These are phyloP conservation scores for Entoloma clypeatum DNA, from an alignment of 1,284 basidiomycete species.

Conservation along the genomic window DNA sequence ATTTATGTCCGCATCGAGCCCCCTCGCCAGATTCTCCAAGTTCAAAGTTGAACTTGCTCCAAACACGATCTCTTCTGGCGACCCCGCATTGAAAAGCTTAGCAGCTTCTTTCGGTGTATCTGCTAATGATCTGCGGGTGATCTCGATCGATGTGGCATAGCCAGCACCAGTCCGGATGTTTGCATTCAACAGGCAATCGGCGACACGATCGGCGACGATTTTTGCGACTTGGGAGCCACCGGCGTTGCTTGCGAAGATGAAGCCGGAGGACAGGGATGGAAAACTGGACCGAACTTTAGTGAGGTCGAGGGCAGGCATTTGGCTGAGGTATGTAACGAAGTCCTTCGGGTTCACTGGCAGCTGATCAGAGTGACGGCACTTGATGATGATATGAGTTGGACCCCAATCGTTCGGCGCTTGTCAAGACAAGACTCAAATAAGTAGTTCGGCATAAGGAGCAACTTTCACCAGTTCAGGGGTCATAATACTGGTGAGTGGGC, in stretches of 20 bases:
- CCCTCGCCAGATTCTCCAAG: conserved; percentile 60
- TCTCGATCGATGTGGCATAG: conserved; percentile 54
- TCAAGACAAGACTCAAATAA: too few species aligned
- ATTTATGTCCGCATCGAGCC: conserved; percentile 49
- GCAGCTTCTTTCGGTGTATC: conserved; percentile 51
- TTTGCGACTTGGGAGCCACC: conserved; percentile 68
- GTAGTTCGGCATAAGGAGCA: too few species aligned
- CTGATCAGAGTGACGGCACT: too few species aligned
- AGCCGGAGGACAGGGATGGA: conserved; percentile 57
- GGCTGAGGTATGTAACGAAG: not conserved
- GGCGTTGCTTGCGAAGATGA: conserved; percentile 75
- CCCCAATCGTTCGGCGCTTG: too few species aligned
- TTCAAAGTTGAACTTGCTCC: conserved; percentile 67
- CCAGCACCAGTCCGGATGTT: conserved; percentile 73
- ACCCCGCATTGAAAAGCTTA: conserved; percentile 60
- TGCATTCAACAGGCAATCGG: conserved; percentile 64
- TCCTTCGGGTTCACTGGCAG: too few species aligned
- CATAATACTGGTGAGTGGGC: too few species aligned
- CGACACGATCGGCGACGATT: conserved; percentile 53
- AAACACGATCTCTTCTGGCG: conserved; percentile 61
- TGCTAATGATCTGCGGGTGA: conserved; percentile 47
- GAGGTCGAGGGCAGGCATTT: conserved; percentile 42
- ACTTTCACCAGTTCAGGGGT: too few species aligned
- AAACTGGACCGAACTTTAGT: conserved; percentile 54
- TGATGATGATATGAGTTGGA: too few species aligned